Conservation (phyloP, 305 asterid species). For the Solanum hybrid region DNA sequence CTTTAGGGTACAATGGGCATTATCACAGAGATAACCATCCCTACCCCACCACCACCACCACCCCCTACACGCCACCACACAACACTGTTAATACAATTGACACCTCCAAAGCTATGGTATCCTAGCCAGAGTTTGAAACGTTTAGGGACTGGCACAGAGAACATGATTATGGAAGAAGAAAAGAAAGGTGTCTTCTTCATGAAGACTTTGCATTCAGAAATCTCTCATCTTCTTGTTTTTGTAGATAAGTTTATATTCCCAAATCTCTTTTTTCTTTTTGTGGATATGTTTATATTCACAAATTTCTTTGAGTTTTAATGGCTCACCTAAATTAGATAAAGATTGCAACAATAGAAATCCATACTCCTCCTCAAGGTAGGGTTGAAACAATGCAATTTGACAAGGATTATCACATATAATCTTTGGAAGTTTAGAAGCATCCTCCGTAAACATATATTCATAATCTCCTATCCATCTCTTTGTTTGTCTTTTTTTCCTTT, state of each 20-base stretch:
- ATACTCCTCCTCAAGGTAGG: background rate
- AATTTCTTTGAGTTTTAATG: background rate
- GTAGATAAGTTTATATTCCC: too few species aligned
- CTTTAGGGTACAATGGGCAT: background rate
- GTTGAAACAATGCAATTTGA: background rate
- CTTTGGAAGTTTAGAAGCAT: background rate
- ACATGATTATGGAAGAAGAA: background rate
- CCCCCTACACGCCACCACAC: too few species aligned
- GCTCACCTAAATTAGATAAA: background rate
- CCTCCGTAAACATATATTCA: background rate
- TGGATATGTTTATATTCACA: background rate
- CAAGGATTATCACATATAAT: background rate
- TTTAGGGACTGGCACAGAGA: background rate
- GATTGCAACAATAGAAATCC: background rate
- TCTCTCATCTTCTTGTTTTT: background rate
- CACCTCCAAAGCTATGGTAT: too few species aligned
- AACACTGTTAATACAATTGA: background rate
- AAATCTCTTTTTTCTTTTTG: background rate
- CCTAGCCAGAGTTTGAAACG: too few species aligned
- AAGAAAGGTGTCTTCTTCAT: background rate
- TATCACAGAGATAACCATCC: background rate
- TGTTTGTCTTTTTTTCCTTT: background rate
- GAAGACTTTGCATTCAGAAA: background rate
- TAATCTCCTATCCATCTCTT: background rate
- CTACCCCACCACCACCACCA: background rate